phyloP scores from a whole-genome alignment of 1,284 basidiomycete genomes.

The Austroboletus novae-zelandiae region DNA sequence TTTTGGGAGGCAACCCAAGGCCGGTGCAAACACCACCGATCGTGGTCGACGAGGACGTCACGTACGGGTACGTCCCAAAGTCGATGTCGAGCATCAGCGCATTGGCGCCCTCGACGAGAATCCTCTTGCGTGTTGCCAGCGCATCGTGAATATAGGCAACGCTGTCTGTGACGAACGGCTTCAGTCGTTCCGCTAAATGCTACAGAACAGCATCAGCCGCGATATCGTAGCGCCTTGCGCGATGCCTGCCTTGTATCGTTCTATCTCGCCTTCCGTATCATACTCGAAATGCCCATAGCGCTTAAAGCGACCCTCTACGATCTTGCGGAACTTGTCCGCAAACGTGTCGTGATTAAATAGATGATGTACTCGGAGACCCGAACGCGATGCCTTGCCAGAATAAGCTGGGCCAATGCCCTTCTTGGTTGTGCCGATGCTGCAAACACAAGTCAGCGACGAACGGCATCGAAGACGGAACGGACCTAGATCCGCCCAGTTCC shows the following conservation, averaged over 20 bases:
- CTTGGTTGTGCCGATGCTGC: constrained; percentile 94
- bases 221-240: background rate
- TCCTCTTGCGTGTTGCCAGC: constrained; percentile 68
- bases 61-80: constrained; percentile 97
- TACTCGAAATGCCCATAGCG: constrained; percentile 98
- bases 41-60: constrained; percentile 90
- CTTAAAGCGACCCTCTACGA: constrained; percentile 97
- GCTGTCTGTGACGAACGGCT: constrained; percentile 88
- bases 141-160: constrained; percentile 85
- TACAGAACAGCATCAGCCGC: constrained; percentile 28
- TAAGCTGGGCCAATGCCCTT: constrained; percentile 99
- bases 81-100: constrained; percentile 98
- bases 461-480: constrained; percentile 14
- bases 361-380: constrained; percentile 94
- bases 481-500: constrained; percentile 90
- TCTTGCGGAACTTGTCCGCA: constrained; percentile 88
- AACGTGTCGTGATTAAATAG: constrained; percentile 89
- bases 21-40: constrained; percentile 97
- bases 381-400: constrained; percentile 95
- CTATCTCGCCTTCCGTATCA: constrained; percentile 95
- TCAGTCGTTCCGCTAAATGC: constrained; percentile 83
- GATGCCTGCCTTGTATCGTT: constrained; percentile 76
- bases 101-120: constrained; percentile 97
- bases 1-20: constrained; percentile 88
- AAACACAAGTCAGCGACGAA: background rate